Conservation (phyloP, 441 rosid species). For the Pelargonium australe region DNA sequence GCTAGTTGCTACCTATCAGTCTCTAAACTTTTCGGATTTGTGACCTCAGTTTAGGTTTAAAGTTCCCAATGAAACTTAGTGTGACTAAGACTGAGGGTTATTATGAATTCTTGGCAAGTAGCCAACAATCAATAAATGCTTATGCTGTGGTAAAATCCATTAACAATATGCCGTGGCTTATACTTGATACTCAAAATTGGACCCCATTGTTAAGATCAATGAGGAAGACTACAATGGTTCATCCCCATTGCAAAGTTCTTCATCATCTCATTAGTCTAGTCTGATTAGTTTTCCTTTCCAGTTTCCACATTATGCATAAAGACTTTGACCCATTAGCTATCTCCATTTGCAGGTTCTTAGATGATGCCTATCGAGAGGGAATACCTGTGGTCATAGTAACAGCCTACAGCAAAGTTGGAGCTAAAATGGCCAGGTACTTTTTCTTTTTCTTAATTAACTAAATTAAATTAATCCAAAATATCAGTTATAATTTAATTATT, state of each 20-base stretch:
- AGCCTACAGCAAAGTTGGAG: constrained; percentile 63
- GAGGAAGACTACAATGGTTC: no score
- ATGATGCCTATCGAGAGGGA: constrained; percentile 22
- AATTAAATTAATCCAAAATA: background rate
- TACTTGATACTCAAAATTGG: no score
- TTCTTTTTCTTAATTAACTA: constrained; percentile 12
- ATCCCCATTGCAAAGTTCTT: background rate
- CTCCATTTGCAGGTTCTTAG: constrained; percentile 57
- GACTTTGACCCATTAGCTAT: background rate
- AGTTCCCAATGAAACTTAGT: background rate
- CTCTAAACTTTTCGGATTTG: background rate
- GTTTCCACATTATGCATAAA: background rate
- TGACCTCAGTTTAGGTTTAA: background rate
- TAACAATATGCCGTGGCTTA: background rate
- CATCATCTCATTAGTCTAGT: background rate
- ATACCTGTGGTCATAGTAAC: constrained; percentile 20
- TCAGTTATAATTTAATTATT: background rate
- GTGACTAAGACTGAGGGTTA: background rate
- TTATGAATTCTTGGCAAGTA: background rate
- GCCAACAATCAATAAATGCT: background rate
- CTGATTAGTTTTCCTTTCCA: background rate
- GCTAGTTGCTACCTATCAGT: background rate
- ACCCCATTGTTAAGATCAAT: no score
- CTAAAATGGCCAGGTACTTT: constrained; percentile 59
- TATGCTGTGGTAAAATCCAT: background rate